These are phyloP conservation scores for Monilinia fructicola DNA, from an alignment of 2,329 filamentous ascomycete genomes.

Conservation along the genomic window DNA sequence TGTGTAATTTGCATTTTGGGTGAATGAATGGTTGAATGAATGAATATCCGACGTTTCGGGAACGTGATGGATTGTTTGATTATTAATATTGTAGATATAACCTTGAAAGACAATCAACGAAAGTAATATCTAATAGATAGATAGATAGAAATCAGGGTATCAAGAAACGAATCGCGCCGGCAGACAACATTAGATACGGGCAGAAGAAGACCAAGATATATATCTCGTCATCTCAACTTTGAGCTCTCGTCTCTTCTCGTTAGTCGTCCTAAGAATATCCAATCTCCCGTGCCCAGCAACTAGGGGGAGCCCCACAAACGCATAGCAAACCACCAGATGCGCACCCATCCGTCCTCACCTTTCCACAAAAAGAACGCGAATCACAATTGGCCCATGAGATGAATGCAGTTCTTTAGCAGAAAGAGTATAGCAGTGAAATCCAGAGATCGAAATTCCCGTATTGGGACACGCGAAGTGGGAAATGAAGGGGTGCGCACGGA, in stretches of 20 bases:
- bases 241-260: neutral
- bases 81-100: neutral
- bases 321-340: neutral
- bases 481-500: constrained; percentile 18
- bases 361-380: neutral
- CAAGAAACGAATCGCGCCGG: neutral
- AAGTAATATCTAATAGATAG: neutral
- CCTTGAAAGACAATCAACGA: too few relatives aligned
- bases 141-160: neutral
- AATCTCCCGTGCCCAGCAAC: neutral
- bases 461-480: neutral
- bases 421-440: neutral
- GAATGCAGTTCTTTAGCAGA: neutral
- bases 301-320: neutral
- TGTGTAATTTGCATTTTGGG: neutral
- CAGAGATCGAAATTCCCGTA: neutral
- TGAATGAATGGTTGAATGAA: neutral
- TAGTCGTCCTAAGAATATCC: neutral
- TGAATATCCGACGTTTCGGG: neutral
- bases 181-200: neutral
- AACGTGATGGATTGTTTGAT: neutral
- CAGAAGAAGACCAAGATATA: neutral
- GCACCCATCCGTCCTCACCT: neutral
- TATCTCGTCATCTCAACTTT: constrained; percentile 2
- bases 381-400: neutral